Evolutionary conservation across 169 alveolate species (phyloP), one percentile per base, ranked within the genome.

Genomic region (Babesia ovata): DNA sequence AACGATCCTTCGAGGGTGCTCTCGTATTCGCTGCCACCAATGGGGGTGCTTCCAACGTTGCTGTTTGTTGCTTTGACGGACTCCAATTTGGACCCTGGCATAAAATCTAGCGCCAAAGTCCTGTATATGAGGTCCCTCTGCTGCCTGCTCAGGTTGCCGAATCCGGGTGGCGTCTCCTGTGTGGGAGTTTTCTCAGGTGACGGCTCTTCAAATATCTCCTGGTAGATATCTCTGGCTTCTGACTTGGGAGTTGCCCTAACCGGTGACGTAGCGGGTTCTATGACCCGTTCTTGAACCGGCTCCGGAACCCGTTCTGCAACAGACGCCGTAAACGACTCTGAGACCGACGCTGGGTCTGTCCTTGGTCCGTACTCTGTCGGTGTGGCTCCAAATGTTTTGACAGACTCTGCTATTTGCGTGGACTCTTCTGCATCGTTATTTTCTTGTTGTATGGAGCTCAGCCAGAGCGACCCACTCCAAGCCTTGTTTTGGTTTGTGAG

Each of bases 401-500:
- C 28, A 2, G 24, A 50, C 10, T 53, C 61, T 11, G 61, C 44
- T 17, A 12, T 28, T 53, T 53, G 44, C 36, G 29, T n/a, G 17
- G 61, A 1, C 28, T 24, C 61, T 11, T 11, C 28, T 0, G 26
- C n/a, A 29, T 17, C 28, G 17, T 45, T 60, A 45, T 14, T 60
- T 17, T 24, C 14, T 44, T 2, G 58, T 26, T 63, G 75, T 24
- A 53, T 62, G 16, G 88, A 63, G 42, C 88, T 81, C 28, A 81
- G 42, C 88, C 88, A 81, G 14, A 81, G 69, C 29, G 88, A 60
- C 12, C 88, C 88, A 54, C 85, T 70, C 85, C 82, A 72, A 14
- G 87, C 26, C 29, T 36, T 70, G 36, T 52, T 62, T 21, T 45
- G 61, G 22, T 12, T 63, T 10, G 46, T 29, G 21, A 54, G 22